phyloP scores from a whole-genome alignment of 1,284 basidiomycete species.

The Trametes versicolor region DNA sequence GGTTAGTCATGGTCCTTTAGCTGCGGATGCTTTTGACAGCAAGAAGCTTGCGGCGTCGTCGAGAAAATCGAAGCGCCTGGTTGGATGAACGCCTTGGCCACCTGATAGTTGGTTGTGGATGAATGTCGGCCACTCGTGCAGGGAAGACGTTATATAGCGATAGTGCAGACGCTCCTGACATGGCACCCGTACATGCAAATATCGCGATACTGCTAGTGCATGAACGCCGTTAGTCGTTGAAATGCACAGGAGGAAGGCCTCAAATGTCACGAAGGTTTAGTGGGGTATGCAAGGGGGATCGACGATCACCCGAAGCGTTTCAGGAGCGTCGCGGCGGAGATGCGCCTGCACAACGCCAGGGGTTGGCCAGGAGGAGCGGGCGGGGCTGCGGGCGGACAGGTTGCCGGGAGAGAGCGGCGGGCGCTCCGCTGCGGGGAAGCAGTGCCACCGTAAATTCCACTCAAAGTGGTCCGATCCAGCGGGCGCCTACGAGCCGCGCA shows the following conservation, averaged over 20 bases:
- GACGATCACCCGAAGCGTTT: constrained; percentile 2
- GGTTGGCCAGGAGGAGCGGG: neutral
- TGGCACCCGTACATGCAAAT: too few species aligned
- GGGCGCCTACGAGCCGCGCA: constrained; percentile 20
- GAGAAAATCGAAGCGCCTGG: neutral
- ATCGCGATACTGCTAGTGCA: too few species aligned
- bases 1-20: constrained; percentile 1
- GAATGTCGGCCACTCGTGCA: neutral
- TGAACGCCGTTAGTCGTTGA: too few species aligned
- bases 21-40: neutral
- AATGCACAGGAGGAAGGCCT: neutral
- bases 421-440: constrained; percentile 30
- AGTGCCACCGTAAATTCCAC: constrained; percentile 20
- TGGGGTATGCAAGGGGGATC: constrained; percentile 1
- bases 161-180: neutral
- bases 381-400: neutral
- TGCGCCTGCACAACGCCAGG: neutral
- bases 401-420: constrained; percentile 6
- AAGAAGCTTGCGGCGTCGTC: constrained; percentile 7
- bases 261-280: too few species aligned
- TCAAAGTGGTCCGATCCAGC: constrained; percentile 35
- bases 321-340: constrained; percentile 13
- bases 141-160: neutral
- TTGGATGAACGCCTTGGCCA: neutral
- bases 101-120: neutral